These are phyloP conservation scores for Diplocarpon mali DNA, from an alignment of 2,329 filamentous ascomycete genomes.

Conservation along the genomic window DNA sequence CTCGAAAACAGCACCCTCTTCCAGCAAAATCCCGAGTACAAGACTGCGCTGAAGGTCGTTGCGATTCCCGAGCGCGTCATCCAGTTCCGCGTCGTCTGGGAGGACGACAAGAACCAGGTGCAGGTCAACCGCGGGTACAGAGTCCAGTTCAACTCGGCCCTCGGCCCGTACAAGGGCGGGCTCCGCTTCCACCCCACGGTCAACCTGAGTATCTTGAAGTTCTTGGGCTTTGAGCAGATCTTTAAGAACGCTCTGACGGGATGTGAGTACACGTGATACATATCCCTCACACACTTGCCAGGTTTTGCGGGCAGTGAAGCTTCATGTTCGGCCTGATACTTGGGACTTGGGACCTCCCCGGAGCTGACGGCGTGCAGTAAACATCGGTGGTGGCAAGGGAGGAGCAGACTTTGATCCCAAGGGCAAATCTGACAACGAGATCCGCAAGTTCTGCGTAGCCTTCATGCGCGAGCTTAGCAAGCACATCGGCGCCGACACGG, in stretches of 20 bases:
- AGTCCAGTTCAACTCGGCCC: constrained; percentile 96
- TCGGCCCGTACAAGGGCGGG: constrained; percentile 97
- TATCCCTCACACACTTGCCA: no score
- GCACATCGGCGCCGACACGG: constrained; percentile 93
- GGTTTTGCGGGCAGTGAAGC: no score
- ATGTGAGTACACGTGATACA: constrained; percentile 42
- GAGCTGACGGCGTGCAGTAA: constrained; percentile 40
- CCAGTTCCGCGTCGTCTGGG: constrained; percentile 96
- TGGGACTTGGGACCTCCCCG: no score
- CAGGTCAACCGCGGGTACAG: constrained; percentile 93
- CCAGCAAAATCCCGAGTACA: constrained; percentile 88
- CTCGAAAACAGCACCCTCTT: constrained; percentile 92
- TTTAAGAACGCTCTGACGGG: constrained; percentile 99
- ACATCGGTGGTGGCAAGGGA: constrained; percentile 96
- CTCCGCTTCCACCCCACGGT: constrained; percentile 88
- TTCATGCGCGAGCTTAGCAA: constrained; percentile 95
- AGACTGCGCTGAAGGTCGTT: constrained; percentile 76
- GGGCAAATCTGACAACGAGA: constrained; percentile 95
- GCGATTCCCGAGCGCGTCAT: constrained; percentile 90
- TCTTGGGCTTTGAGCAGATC: constrained; percentile 97
- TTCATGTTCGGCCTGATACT: no score
- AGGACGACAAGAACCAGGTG: constrained; percentile 79
- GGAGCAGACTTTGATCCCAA: constrained; percentile 98
- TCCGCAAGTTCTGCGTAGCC: constrained; percentile 87
- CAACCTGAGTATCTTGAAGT: constrained; percentile 78